Percentiles rank a stretch among this genome's conserved stretches.
These are phyloP conservation scores for Cryptococcus neoformans DNA, from an alignment of 1,284 basidiomycete genomes.

Conservation along the genomic window DNA sequence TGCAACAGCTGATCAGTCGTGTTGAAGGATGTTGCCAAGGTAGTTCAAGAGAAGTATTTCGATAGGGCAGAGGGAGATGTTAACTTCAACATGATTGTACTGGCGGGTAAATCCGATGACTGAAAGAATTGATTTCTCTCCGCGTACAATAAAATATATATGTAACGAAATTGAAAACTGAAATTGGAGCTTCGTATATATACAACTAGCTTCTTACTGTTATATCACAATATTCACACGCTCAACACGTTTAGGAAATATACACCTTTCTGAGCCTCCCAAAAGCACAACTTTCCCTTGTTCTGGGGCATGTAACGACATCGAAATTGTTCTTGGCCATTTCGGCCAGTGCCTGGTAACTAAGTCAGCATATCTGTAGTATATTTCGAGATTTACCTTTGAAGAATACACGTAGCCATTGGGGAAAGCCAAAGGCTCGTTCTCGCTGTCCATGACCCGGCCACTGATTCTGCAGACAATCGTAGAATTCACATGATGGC, in stretches of 20 bases:
- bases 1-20: background rate
- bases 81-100: slow-evolving; percentile 49
- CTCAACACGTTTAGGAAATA: slow-evolving; percentile 57
- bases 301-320: slow-evolving; percentile 77
- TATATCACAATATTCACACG: background rate
- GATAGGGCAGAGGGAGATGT: slow-evolving; percentile 43
- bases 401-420: slow-evolving; percentile 90
- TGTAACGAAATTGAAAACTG: no score
- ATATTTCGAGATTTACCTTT: slow-evolving; percentile 60
- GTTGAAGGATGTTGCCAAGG: slow-evolving; percentile 64
- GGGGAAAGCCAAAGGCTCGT: slow-evolving; percentile 86
- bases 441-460: slow-evolving; percentile 90
- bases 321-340: slow-evolving; percentile 70
- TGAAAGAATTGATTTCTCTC: background rate
- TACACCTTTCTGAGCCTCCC: slow-evolving; percentile 76
- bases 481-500: slow-evolving; percentile 91
- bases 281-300: slow-evolving; percentile 64
- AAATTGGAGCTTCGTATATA: background rate
- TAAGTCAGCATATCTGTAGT: background rate
- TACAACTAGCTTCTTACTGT: background rate
- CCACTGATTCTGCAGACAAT: slow-evolving; percentile 89
- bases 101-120: slow-evolving; percentile 42
- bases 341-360: slow-evolving; percentile 68
- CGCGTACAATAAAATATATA: no score
- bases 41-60: slow-evolving; percentile 66